Evolutionary conservation across 305 asterid species (phyloP).

Genomic region (Euphrasia arctica): DNA sequence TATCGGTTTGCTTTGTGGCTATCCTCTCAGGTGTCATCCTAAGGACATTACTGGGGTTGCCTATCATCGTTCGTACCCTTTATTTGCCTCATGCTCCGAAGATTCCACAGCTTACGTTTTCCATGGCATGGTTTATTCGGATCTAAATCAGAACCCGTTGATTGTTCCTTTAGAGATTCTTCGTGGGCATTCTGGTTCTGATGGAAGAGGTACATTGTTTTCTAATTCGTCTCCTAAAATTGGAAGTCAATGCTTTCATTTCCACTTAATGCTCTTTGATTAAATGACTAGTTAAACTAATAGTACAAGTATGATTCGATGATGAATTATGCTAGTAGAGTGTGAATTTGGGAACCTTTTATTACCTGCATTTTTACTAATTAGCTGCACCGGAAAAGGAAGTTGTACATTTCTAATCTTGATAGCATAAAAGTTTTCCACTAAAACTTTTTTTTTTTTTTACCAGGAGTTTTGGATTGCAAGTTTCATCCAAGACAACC

Average conservation of each 20-base stretch:
- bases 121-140: slow-evolving; percentile 96
- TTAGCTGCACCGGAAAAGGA: too few species aligned
- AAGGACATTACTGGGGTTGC: slow-evolving; percentile 80
- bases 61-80: slow-evolving; percentile 84
- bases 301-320: neutral
- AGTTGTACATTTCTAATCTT: too few species aligned
- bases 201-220: slow-evolving; percentile 70
- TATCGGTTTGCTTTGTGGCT: neutral
- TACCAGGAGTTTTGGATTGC: slow-evolving; percentile 87
- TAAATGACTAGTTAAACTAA: neutral
- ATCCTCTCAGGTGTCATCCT: slow-evolving; percentile 62
- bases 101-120: slow-evolving; percentile 85
- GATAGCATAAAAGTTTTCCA: neutral
- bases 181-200: slow-evolving; percentile 68
- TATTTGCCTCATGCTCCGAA: slow-evolving; percentile 94
- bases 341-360: too few species aligned
- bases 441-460: slow-evolving; percentile 1
- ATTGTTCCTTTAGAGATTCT: slow-evolving; percentile 89
- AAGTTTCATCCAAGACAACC: slow-evolving; percentile 97
- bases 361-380: too few species aligned
- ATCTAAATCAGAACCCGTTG: slow-evolving; percentile 81
- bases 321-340: too few species aligned
- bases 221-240: neutral
- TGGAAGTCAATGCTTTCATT: neutral
- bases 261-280: neutral